These are phyloP conservation scores for Dictyostelium firmibasis DNA, from an alignment of 78 protist species.

Conservation along the genomic window DNA sequence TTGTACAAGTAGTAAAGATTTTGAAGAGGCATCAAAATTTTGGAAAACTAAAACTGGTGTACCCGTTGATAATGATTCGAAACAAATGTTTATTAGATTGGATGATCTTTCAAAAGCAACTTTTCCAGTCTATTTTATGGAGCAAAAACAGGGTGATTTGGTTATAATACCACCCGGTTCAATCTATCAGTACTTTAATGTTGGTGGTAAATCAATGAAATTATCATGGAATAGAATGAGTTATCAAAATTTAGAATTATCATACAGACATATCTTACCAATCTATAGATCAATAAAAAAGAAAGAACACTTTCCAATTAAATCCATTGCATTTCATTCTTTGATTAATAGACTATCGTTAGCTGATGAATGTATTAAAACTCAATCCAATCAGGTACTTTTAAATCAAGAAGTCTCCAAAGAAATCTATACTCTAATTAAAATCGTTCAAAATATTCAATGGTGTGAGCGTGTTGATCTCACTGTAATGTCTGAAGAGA, in stretches of 20 bases:
- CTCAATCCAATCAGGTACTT: background rate
- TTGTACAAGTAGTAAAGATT: background rate
- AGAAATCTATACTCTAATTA: background rate
- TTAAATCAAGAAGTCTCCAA: background rate
- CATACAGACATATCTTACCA: conserved; percentile 14
- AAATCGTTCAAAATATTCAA: background rate
- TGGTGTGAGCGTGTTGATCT: conserved; percentile 18
- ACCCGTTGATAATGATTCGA: background rate
- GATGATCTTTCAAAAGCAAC: conserved; percentile 27
- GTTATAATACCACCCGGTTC: conserved; percentile 33
- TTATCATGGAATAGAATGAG: conserved; percentile 40
- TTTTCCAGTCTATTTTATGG: conserved; percentile 21
- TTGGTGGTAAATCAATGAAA: conserved; percentile 26
- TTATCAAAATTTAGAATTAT: background rate
- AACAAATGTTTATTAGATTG: conserved; percentile 5
- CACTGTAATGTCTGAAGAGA: background rate
- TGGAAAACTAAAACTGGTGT: conserved; percentile 20
- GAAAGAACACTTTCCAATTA: conserved; percentile 2
- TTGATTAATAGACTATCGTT: background rate
- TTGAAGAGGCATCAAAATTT: background rate
- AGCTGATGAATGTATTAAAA: background rate
- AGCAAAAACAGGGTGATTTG: conserved; percentile 59
- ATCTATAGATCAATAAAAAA: conserved; percentile 13
- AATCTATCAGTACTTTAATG: conserved; percentile 34
- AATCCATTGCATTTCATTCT: background rate